Percentiles rank a stretch among this genome's conserved stretches.
Evolutionary conservation across 305 asterid genomes (phyloP).

Genomic region (Fraxinus baroniana): DNA sequence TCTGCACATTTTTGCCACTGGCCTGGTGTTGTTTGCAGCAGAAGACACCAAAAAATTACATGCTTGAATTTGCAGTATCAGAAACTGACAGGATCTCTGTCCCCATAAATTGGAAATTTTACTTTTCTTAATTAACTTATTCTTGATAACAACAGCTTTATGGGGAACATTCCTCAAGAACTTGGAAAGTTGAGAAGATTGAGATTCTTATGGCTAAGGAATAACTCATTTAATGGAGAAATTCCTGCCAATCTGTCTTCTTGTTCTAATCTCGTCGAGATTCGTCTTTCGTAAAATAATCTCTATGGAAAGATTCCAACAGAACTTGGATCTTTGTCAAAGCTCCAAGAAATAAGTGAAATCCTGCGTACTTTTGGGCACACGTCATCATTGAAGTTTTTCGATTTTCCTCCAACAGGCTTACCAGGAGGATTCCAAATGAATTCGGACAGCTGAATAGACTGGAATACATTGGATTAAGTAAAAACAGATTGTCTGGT

Average conservation of each 20-base stretch:
- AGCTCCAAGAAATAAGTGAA: slow-evolving; percentile 32
- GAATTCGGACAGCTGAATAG: slow-evolving; percentile 22
- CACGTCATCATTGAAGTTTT: slow-evolving; percentile 28
- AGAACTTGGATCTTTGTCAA: slow-evolving; percentile 30
- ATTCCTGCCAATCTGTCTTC: slow-evolving; percentile 29
- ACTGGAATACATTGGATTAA: slow-evolving; percentile 32
- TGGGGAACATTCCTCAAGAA: neutral
- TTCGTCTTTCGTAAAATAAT: slow-evolving; percentile 28
- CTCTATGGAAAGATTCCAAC: slow-evolving; percentile 33
- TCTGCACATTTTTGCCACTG: neutral
- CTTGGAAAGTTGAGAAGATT: neutral
- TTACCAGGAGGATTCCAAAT: slow-evolving; percentile 31
- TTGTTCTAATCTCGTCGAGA: slow-evolving; percentile 31
- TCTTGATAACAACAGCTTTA: neutral
- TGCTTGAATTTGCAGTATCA: neutral
- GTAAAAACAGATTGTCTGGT: slow-evolving; percentile 32
- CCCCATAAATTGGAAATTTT: neutral
- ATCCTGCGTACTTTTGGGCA: slow-evolving; percentile 32
- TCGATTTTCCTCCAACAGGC: slow-evolving; percentile 30
- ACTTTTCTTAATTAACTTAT: neutral
- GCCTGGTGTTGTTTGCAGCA: neutral
- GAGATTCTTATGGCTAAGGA: slow-evolving; percentile 1
- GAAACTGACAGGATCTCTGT: neutral
- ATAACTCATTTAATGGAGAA: slow-evolving; percentile 41
- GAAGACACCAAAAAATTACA: neutral